Evolutionary conservation across 768 basidiomycete genomes (phyloP).

Genomic region (Mycena rebaudengoi): DNA sequence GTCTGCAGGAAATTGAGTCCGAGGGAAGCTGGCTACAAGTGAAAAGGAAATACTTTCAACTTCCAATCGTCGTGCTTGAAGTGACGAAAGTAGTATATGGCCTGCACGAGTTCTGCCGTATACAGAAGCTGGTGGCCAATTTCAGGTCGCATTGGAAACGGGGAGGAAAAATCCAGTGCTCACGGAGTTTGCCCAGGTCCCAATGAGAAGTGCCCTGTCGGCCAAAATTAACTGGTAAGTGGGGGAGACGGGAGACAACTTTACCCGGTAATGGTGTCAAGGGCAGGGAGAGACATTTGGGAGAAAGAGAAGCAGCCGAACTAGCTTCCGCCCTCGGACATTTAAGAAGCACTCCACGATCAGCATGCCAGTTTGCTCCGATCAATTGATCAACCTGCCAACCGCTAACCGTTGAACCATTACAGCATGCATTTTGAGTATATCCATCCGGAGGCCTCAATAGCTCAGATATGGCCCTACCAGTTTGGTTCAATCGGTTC

Average conservation of each 20-base stretch:
- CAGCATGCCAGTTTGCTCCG: too few species aligned
- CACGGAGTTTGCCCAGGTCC: conserved; percentile 1
- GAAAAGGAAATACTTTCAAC: background rate
- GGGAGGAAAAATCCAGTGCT: background rate
- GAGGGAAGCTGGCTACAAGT: background rate
- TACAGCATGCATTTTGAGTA: too few species aligned
- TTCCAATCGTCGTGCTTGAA: conserved; percentile 1
- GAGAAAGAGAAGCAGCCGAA: background rate
- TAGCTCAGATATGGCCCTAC: too few species aligned
- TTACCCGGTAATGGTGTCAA: background rate
- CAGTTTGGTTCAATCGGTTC: too few species aligned
- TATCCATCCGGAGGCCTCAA: too few species aligned
- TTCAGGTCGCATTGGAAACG: background rate
- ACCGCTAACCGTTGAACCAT: too few species aligned
- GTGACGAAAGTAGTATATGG: background rate
- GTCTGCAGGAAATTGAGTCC: background rate
- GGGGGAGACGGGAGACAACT: background rate
- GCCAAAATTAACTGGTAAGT: background rate
- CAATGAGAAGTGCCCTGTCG: background rate
- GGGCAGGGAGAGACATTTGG: conserved; percentile 2
- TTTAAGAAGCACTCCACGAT: background rate
- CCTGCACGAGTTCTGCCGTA: background rate
- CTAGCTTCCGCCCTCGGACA: background rate
- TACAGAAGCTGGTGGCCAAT: background rate
- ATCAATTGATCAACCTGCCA: too few species aligned